Evolutionary conservation across 345 rosid genomes (phyloP).

Genomic region (Heritiera littoralis): DNA sequence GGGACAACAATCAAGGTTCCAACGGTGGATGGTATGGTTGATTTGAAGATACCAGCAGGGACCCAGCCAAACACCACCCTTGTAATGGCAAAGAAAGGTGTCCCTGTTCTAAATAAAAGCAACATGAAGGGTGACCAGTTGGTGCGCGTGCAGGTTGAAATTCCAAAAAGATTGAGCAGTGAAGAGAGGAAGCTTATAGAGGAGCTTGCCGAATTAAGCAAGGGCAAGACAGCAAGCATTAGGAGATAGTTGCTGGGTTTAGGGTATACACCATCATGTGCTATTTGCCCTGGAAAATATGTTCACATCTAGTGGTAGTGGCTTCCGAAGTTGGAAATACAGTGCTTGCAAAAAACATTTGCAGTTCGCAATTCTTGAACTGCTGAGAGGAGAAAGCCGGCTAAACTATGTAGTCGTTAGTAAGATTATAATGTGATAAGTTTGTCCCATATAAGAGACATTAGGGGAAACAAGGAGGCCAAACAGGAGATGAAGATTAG

Average conservation of each 20-base stretch:
- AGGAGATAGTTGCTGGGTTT: conserved; percentile 47
- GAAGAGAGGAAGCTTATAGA: conserved; percentile 87
- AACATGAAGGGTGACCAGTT: conserved; percentile 94
- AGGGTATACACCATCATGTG: not conserved
- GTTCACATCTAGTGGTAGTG: not conserved
- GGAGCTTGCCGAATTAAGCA: conserved; percentile 88
- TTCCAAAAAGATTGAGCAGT: conserved; percentile 84
- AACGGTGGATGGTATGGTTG: conserved; percentile 91
- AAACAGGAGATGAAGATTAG: not conserved
- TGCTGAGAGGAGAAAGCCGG: not conserved
- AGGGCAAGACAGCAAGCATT: conserved; percentile 73
- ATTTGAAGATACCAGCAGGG: conserved; percentile 91
- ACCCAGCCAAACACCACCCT: conserved; percentile 93
- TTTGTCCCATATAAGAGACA: not conserved
- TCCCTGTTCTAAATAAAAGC: conserved; percentile 82
- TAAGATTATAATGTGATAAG: conserved; percentile 2
- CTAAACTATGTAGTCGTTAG: conserved; percentile 19
- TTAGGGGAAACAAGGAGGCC: not conserved
- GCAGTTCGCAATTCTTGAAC: conserved; percentile 13
- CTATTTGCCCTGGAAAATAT: not conserved
- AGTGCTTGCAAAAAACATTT: not conserved
- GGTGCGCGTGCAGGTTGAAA: conserved; percentile 97
- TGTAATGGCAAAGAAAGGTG: conserved; percentile 94
- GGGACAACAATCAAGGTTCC: conserved; percentile 90
- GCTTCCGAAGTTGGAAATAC: not conserved